Evolutionary conservation across 768 basidiomycete genomes (phyloP), one percentile per base, ranked within the genome.

Genomic region (Obba rivulosa): DNA sequence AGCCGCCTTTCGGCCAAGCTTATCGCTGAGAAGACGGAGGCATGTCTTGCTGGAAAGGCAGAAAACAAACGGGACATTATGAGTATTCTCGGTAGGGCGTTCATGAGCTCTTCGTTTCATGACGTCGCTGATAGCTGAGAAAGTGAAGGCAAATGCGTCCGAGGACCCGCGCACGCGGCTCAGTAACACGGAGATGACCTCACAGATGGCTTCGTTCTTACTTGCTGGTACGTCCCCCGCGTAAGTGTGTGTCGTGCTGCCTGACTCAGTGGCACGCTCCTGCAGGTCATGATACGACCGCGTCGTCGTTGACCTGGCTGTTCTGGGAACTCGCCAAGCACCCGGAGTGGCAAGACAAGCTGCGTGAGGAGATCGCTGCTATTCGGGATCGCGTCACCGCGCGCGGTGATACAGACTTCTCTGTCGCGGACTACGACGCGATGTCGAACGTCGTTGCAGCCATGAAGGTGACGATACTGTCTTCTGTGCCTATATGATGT

Each of bases 31-130:
- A 61, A 64, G 50, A 57, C 53, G n/a, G 52, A 54, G 20, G 49
- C 53, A 8, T 49, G 46, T 4, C 42, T 56, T 10, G 39, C 50
- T 0, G 45, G 50, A 8, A 52, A 57, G 13, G 55, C 55, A 22
- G 62, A 62, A 39, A 59, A 58, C 18, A 63, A 60, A 49, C 64
- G 58, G 48, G 68, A 67, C 45, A 62, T 68, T 18, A 62, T 69
- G 57, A 69, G 66, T 34, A 55, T 69, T 22, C 56, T 69, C 0
- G 57, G 65, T 62, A 38, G 17, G 58, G n/a, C n/a, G n/a, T 34
- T 35, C 21, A 41, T 50, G 31, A 41, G 20, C 8, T 5, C 18
- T 8, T 22, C 5, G 10, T 9, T 17, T 35, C 44, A 21, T 45
- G 17, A 16, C 8, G 8, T n/a, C 14, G 8, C n/a, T n/a, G n/a